Base-by-base conservation (phyloP, 2,329 filamentous ascomycete genomes). In the Aureobasidium sp. region DNA sequence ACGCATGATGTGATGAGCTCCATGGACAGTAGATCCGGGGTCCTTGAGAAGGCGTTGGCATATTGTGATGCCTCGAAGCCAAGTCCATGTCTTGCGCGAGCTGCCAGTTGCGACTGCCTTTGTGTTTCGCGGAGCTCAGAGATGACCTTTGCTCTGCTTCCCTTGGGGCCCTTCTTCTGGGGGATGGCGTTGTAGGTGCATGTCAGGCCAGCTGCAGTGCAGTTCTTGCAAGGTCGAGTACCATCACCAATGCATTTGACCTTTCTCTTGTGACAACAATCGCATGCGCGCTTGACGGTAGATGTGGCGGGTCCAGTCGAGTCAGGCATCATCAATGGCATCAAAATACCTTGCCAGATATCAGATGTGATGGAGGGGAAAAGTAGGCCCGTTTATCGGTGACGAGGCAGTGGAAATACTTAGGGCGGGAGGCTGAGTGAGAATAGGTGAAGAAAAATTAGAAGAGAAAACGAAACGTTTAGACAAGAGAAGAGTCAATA, bases 151-250 rank as follows among this genome's bases (percentile, higher is more conserved):
- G 84, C 84, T 63, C 82, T 79, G 54, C 82, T 83, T 32, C 82
- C 81, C 68, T 86, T 87, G 13, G 84, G 84, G 2, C 84, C 84
- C 66, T 85, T 82, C 72, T 85, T 85, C 71, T 84, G 82, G 14
- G 84, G 84, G 47, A 86, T 80, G 67, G 85, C 82, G 67, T 86
- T 84, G 70, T 84, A 83, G 65, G 83, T 86, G 74, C 84, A 86
- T n/a, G 75, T 78, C 63, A 86, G 77, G 29, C 81, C 79, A 34
- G 83, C 82, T 62, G 80, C 80, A 59, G 78, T 72, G 70, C 84
- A 86, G 68, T 85, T 85, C 71, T 83, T 82, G 74, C 84, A 86
- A 5, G 83, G 81, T 60, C 74, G 74, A 36, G 75, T 75, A 62
- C 76, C 76, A 67, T 80, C 77, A 58, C 76, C 77, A 61, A 80